Conservation (phyloP, 2,329 filamentous ascomycete genomes). For the Triangularia verruculosa region DNA sequence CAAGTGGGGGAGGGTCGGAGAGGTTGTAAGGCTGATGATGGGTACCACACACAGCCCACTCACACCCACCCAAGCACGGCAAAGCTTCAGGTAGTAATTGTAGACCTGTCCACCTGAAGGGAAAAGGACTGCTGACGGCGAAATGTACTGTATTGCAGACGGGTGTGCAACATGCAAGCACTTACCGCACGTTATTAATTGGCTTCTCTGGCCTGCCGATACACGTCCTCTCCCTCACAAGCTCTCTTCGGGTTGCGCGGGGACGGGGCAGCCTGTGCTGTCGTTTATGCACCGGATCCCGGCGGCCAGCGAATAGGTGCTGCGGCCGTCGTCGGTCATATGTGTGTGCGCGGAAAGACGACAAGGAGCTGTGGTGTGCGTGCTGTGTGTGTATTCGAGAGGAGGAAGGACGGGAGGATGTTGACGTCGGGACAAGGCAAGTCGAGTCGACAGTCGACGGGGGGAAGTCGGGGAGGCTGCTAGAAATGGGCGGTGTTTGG, state of each 20-base stretch:
- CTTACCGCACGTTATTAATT: constrained; percentile 21
- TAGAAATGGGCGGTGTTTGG: not conserved
- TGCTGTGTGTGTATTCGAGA: not conserved
- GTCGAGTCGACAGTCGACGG: constrained; percentile 1
- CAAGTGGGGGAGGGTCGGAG: constrained; percentile 15
- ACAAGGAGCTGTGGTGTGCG: not conserved
- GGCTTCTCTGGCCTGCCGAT: constrained; percentile 14
- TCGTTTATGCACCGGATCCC: constrained; percentile 17
- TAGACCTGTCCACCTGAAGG: constrained; percentile 10
- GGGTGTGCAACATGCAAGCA: constrained; percentile 21
- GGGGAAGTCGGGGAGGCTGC: not conserved
- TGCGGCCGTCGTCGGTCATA: constrained; percentile 15
- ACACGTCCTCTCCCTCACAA: constrained; percentile 10
- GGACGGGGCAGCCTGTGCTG: constrained; percentile 8
- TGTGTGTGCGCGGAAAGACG: constrained; percentile 4
- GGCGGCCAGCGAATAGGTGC: constrained; percentile 9
- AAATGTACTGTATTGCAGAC: constrained; percentile 1
- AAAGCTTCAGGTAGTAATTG: constrained; percentile 12
- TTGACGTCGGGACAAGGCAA: not conserved
- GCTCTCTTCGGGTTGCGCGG: constrained; percentile 9
- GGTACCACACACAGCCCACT: constrained; percentile 14
- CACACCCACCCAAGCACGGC: constrained; percentile 2
- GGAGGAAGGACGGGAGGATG: not conserved
- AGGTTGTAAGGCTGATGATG: constrained; percentile 29
- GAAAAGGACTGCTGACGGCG: not conserved